Base-by-base conservation (phyloP, 495 filamentous ascomycete species). In the Neurospora terricola region DNA sequence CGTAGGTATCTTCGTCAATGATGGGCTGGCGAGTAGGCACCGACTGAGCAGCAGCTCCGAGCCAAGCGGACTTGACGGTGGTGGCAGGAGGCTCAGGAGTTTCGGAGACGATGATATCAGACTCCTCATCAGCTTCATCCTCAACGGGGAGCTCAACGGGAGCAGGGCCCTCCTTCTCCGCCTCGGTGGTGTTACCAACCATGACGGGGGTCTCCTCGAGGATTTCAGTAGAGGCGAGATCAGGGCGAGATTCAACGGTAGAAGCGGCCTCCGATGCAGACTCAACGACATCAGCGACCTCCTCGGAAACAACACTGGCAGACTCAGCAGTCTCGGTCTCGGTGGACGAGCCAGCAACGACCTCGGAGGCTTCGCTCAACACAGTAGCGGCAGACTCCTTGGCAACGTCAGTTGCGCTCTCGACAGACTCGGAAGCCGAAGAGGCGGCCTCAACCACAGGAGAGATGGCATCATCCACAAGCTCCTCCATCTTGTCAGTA, bases 141-240 rank as follows among this genome's bases (percentile, higher is more conserved):
- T 78, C 77, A 38, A 76, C 23, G 1, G 78, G 78, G 1, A 81
- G 74, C 37, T 79, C 83, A 70, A 91, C 87, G 34, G 89, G 90
- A 23, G 86, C 83, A 72, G 83, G 79, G 76, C 89, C 91, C 72
- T 85, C 86, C 16, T 88, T 87, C 34, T 84, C 72, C 1, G 62
- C 38, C 71, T 77, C 72, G 23, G 75, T 76, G 12, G 72, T 72
- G 71, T 82, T 81, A 18, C 73, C 79, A 23, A 73, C 70, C 4
- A 79, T 48, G 16, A 78, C 69, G 7, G 80, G 77, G 0, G 78
- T 76, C 48, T 78, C 76, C 11, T 71, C 74, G 0, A 79, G 39
- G 1, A 80, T 75, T 21, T 77, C 45, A 14, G 76, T 74, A 14
- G 78, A 77, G 0, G 74, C 76, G 18, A 77, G 73, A 14, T 78